Percentiles rank a stretch among this genome's conserved stretches.
Evolutionary conservation across 495 filamentous ascomycete species (phyloP).

Genomic region (Talaromyces liani): DNA sequence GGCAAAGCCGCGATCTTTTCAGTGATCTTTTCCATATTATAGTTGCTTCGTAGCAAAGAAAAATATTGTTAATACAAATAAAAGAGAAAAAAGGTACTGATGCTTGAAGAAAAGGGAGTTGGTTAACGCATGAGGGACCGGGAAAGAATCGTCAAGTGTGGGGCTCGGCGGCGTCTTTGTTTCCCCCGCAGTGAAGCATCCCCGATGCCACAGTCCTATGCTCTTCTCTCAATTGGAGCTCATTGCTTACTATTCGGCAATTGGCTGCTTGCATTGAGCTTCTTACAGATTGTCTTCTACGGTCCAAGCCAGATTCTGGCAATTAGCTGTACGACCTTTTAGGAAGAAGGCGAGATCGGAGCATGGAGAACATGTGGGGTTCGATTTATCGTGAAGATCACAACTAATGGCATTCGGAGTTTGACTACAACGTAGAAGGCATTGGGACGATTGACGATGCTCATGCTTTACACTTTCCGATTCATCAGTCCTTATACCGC

Average conservation of each 20-base stretch:
- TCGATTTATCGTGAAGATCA: neutral
- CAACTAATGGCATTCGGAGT: neutral
- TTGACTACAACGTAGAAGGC: neutral
- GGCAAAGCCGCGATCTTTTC: slow-evolving; percentile 93
- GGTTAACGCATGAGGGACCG: slow-evolving; percentile 1
- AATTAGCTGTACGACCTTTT: neutral
- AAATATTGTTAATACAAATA: neutral
- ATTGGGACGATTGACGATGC: neutral
- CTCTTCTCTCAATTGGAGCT: neutral
- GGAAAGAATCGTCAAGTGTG: slow-evolving; percentile 9
- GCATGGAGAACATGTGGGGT: neutral
- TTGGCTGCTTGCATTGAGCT: neutral
- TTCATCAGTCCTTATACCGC: neutral
- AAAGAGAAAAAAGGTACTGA: neutral
- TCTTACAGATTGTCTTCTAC: neutral
- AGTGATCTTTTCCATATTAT: slow-evolving; percentile 80
- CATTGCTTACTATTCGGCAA: neutral
- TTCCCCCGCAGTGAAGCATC: neutral
- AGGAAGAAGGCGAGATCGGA: neutral
- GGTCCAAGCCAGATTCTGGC: neutral
- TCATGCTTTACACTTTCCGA: neutral
- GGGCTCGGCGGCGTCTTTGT: slow-evolving; percentile 4
- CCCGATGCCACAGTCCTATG: neutral
- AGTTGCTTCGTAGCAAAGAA: neutral
- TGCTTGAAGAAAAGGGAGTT: neutral